A percentile compares a stretch with the other conserved stretches of the same genome.
Evolutionary conservation across 176 grass and related monocot genomes (phyloP).

Genomic region (Areca catechu): DNA sequence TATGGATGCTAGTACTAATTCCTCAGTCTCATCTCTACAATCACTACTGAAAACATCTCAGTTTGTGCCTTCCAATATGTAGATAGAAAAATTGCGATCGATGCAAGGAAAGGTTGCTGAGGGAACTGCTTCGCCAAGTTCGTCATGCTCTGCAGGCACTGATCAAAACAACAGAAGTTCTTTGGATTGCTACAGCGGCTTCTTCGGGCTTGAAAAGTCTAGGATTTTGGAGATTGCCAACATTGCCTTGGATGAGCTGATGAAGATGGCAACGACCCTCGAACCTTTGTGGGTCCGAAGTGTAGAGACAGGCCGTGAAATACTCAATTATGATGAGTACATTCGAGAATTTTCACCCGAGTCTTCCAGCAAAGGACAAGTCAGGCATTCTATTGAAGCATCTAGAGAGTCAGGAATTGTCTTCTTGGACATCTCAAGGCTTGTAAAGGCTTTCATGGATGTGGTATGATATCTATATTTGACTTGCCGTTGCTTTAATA

Average conservation of each 20-base stretch:
- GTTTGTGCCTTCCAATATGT: slow-evolving; percentile 3
- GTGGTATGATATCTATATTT: slow-evolving; percentile 22
- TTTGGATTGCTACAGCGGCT: slow-evolving; percentile 19
- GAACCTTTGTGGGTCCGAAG: slow-evolving; percentile 65
- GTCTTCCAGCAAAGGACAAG: slow-evolving; percentile 7
- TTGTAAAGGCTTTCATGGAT: slow-evolving; percentile 65
- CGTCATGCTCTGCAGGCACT: slow-evolving; percentile 16
- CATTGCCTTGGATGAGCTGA: slow-evolving; percentile 47
- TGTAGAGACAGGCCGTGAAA: slow-evolving; percentile 53
- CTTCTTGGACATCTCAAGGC: slow-evolving; percentile 35
- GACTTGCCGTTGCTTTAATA: too few relatives aligned
- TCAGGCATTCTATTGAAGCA: slow-evolving; percentile 40
- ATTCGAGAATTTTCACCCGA: slow-evolving; percentile 40
- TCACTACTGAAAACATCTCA: too few relatives aligned
- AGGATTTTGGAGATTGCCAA: slow-evolving; percentile 36
- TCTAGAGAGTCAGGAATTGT: slow-evolving; percentile 41
- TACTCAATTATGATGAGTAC: slow-evolving; percentile 81
- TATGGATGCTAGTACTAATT: too few relatives aligned
- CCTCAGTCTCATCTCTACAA: too few relatives aligned
- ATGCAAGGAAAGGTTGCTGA: slow-evolving; percentile 11
- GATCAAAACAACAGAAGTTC: slow-evolving; percentile 12
- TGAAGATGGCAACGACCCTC: slow-evolving; percentile 36
- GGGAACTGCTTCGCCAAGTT: slow-evolving; percentile 8
- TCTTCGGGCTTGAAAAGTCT: slow-evolving; percentile 31
- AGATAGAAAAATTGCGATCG: slow-evolving; percentile 48